Conservation (phyloP, 257 asterid genomes). For the Ilex asprella region DNA sequence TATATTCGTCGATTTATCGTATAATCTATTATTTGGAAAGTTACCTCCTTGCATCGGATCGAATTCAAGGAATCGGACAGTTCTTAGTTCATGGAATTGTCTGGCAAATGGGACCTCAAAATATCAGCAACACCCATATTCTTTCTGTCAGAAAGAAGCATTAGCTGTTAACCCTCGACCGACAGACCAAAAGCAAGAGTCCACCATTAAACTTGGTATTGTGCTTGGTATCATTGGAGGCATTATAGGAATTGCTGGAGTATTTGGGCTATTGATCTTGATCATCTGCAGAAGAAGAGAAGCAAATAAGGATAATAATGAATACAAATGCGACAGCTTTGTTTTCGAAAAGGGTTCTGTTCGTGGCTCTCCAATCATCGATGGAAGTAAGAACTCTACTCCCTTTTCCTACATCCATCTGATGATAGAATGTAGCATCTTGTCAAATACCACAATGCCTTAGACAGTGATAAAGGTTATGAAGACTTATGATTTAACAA, state of each 20-base stretch:
- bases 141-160: slow-evolving; percentile 87
- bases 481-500: too few species aligned
- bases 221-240: slow-evolving; percentile 70
- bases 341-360: slow-evolving; percentile 43
- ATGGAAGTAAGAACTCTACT: slow-evolving; percentile 43
- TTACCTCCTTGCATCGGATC: slow-evolving; percentile 73
- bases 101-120: slow-evolving; percentile 54
- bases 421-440: not conserved
- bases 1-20: slow-evolving; percentile 62
- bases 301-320: slow-evolving; percentile 31
- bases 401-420: not conserved
- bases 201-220: slow-evolving; percentile 62
- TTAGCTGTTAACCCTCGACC: slow-evolving; percentile 72
- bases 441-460: too few species aligned
- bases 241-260: slow-evolving; percentile 36
- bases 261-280: slow-evolving; percentile 45
- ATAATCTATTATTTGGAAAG: slow-evolving; percentile 66
- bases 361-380: slow-evolving; percentile 35
- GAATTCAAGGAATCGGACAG: slow-evolving; percentile 40
- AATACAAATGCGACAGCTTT: slow-evolving; percentile 42
- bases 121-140: slow-evolving; percentile 40
- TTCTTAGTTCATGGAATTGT: slow-evolving; percentile 59
- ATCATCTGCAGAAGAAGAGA: slow-evolving; percentile 34
- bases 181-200: slow-evolving; percentile 18
- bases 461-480: too few species aligned